phyloP scores from a whole-genome alignment of 345 rosid species.

The Salix dunnii region DNA sequence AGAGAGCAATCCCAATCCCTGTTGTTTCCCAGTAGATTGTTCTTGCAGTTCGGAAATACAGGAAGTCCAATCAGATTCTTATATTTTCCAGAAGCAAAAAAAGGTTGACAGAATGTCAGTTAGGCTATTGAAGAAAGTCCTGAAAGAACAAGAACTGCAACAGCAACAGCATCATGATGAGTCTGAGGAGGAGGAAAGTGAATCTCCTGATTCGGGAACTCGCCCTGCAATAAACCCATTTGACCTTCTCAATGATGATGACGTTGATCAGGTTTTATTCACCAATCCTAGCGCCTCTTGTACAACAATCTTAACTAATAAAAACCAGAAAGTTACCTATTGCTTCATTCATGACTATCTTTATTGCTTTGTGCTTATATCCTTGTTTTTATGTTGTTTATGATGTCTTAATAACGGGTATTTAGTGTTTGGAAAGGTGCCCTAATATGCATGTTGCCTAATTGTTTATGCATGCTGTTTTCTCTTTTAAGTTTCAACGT shows the following conservation, averaged over 20 bases:
- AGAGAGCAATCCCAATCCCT: background rate
- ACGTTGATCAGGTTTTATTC: conserved; percentile 28
- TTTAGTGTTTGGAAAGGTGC: background rate
- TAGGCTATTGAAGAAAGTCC: conserved; percentile 67
- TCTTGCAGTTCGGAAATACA: background rate
- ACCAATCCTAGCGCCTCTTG: background rate
- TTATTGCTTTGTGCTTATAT: background rate
- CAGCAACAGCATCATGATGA: conserved; percentile 23
- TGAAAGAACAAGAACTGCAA: conserved; percentile 65
- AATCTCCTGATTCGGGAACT: conserved; percentile 31
- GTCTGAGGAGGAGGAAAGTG: conserved; percentile 36
- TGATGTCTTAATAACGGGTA: background rate
- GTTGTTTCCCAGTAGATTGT: background rate
- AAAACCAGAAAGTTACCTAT: background rate
- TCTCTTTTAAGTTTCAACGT: background rate
- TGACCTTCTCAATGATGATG: conserved; percentile 63
- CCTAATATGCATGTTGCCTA: background rate
- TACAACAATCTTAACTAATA: background rate
- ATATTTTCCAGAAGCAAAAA: background rate
- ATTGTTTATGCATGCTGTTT: background rate
- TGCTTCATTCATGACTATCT: background rate
- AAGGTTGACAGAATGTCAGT: conserved; percentile 53
- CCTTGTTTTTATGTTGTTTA: background rate
- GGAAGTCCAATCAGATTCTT: background rate
- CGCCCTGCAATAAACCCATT: conserved; percentile 60